Conservation (phyloP, 116 monocot species). For the Iris pallida region DNA sequence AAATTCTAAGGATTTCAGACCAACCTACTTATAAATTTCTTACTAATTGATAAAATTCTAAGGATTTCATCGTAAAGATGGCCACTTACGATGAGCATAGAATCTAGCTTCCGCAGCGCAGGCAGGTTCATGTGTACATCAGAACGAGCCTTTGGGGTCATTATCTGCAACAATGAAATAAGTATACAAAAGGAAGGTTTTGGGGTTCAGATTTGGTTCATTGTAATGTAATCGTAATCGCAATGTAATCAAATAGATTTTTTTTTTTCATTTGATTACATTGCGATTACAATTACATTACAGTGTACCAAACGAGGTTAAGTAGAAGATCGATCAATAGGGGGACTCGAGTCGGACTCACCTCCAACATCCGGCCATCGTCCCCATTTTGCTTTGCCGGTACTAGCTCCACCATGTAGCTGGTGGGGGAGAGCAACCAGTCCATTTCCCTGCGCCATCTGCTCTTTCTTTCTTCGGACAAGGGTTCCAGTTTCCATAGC, state of each 20-base stretch:
- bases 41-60: too few relatives aligned
- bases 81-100: slow-evolving; percentile 90
- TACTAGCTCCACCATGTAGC: slow-evolving; percentile 93
- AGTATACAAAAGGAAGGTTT: background rate
- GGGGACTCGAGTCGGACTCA: background rate
- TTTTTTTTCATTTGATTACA: too few relatives aligned
- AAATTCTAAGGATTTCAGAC: too few relatives aligned
- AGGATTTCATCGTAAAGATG: too few relatives aligned
- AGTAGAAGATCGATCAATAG: background rate
- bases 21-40: too few relatives aligned
- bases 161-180: slow-evolving; percentile 65
- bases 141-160: slow-evolving; percentile 84
- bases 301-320: too few relatives aligned
- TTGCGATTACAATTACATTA: too few relatives aligned
- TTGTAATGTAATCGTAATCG: too few relatives aligned
- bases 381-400: slow-evolving; percentile 78
- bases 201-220: too few relatives aligned
- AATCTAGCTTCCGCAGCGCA: slow-evolving; percentile 90
- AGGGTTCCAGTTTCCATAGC: slow-evolving; percentile 89
- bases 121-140: slow-evolving; percentile 82
- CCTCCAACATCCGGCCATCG: slow-evolving; percentile 83
- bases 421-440: slow-evolving; percentile 88
- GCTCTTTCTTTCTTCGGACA: slow-evolving; percentile 68
- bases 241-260: too few relatives aligned
- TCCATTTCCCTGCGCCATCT: slow-evolving; percentile 91